These are phyloP conservation scores for Phaeotremella fagi DNA, from an alignment of 768 basidiomycete species.

Conservation along the genomic window DNA sequence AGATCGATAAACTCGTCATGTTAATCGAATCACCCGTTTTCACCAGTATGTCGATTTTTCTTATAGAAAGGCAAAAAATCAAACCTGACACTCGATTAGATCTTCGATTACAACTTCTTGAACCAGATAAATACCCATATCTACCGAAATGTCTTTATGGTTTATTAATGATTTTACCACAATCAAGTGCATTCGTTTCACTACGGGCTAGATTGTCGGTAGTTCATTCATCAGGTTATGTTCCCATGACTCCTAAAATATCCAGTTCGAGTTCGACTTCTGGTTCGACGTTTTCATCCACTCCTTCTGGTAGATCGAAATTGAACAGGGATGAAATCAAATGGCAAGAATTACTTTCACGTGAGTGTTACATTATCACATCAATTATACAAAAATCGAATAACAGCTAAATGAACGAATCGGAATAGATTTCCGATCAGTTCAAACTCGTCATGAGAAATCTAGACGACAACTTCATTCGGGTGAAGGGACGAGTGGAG, in stretches of 20 bases:
- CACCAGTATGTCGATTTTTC: conserved; percentile 61
- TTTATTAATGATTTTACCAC: conserved; percentile 90
- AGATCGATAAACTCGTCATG: conserved; percentile 96
- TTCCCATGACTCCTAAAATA: conserved; percentile 84
- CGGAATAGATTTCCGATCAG: conserved; percentile 65
- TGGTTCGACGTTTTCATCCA: conserved; percentile 21
- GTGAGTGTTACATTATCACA: conserved; percentile 19
- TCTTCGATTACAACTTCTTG: conserved; percentile 81
- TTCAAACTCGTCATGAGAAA: conserved; percentile 89
- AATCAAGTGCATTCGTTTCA: conserved; percentile 93
- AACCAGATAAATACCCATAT: conserved; percentile 93
- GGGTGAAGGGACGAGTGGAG: conserved; percentile 23
- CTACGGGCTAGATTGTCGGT: conserved; percentile 89
- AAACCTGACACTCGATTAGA: conserved; percentile 26
- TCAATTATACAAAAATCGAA: neutral
- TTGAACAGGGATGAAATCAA: conserved; percentile 80
- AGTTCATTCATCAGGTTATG: conserved; percentile 88
- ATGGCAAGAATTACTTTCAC: conserved; percentile 88
- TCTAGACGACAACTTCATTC: conserved; percentile 69
- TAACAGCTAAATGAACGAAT: neutral
- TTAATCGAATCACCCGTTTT: conserved; percentile 97
- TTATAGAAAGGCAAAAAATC: neutral
- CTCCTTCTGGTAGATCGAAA: conserved; percentile 64
- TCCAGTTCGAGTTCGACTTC: conserved; percentile 19
- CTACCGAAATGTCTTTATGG: conserved; percentile 98